Percentiles rank a stretch among this genome's conserved stretches.
Conservation (phyloP, 2,329 filamentous ascomycete species). For the Didymella keratinophila region DNA sequence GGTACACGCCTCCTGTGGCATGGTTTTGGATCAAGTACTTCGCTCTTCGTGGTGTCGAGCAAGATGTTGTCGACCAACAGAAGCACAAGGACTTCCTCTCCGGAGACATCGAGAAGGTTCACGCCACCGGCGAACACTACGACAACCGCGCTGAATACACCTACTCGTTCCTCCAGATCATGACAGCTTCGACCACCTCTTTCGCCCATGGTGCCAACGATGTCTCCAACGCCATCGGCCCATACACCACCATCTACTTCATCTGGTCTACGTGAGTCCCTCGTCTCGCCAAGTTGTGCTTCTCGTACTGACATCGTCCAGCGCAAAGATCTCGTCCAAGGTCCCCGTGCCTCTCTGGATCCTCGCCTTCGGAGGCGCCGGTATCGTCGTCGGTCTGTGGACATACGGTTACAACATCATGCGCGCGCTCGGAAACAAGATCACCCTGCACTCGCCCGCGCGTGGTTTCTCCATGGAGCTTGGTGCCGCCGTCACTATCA, state of each 20-base stretch:
- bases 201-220: neutral
- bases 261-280: neutral
- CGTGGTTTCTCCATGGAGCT: conserved; percentile 57
- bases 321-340: neutral
- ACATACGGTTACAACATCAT: conserved; percentile 73
- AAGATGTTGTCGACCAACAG: conserved; percentile 57
- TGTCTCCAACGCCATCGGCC: neutral
- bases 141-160: neutral
- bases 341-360: conserved; percentile 65
- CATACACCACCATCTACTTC: neutral
- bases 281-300: neutral
- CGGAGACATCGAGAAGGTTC: conserved; percentile 40
- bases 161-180: neutral
- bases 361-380: conserved; percentile 59
- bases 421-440: conserved; percentile 67
- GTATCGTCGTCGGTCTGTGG: conserved; percentile 65
- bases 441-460: conserved; percentile 68
- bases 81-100: conserved; percentile 57
- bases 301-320: neutral
- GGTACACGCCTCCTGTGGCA: conserved; percentile 55
- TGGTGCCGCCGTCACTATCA: conserved; percentile 65
- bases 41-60: conserved; percentile 60
- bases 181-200: neutral
- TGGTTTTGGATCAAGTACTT: conserved; percentile 58
- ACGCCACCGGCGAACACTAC: neutral